Percentiles rank a stretch among this genome's conserved stretches.
Evolutionary conservation across 2,329 filamentous ascomycete genomes (phyloP).

Genomic region (Arthrobotrys entomopaga): DNA sequence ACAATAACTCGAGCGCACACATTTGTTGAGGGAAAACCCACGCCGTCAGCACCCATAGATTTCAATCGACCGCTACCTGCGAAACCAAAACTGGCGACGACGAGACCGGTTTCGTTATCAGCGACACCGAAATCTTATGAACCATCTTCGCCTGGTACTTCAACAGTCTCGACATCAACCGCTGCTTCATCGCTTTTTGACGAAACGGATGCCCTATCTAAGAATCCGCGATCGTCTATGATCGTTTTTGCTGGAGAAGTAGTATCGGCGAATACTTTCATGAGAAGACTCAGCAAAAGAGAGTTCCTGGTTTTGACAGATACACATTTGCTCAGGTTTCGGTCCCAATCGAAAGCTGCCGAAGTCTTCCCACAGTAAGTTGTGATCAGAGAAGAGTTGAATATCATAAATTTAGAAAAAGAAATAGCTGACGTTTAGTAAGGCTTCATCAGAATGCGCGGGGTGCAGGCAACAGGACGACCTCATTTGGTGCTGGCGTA

Average conservation of each 20-base stretch:
- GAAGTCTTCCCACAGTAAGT: slow-evolving; percentile 68
- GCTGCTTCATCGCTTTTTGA: slow-evolving; percentile 47
- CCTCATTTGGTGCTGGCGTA: slow-evolving; percentile 57
- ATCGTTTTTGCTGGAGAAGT: slow-evolving; percentile 71
- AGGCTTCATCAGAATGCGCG: slow-evolving; percentile 52
- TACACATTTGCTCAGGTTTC: slow-evolving; percentile 74
- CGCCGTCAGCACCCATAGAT: slow-evolving; percentile 43
- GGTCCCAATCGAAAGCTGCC: slow-evolving; percentile 73
- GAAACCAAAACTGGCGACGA: slow-evolving; percentile 37
- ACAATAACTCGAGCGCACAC: slow-evolving; percentile 48
- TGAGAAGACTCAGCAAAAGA: slow-evolving; percentile 72
- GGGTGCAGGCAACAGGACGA: slow-evolving; percentile 55
- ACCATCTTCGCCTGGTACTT: slow-evolving; percentile 52
- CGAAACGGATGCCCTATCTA: slow-evolving; percentile 31
- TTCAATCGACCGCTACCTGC: slow-evolving; percentile 45
- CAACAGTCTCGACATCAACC: slow-evolving; percentile 50
- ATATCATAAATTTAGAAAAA: background rate
- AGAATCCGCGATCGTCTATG: slow-evolving; percentile 32
- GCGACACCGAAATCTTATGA: slow-evolving; percentile 49
- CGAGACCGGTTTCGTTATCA: slow-evolving; percentile 43
- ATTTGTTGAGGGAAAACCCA: slow-evolving; percentile 32
- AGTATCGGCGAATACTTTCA: slow-evolving; percentile 75
- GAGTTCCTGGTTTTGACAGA: slow-evolving; percentile 78
- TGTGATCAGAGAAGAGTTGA: background rate
- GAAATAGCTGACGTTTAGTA: slow-evolving; percentile 5